Evolutionary conservation across 129 eudicot species (phyloP).

Genomic region (Escallonia rubra): DNA sequence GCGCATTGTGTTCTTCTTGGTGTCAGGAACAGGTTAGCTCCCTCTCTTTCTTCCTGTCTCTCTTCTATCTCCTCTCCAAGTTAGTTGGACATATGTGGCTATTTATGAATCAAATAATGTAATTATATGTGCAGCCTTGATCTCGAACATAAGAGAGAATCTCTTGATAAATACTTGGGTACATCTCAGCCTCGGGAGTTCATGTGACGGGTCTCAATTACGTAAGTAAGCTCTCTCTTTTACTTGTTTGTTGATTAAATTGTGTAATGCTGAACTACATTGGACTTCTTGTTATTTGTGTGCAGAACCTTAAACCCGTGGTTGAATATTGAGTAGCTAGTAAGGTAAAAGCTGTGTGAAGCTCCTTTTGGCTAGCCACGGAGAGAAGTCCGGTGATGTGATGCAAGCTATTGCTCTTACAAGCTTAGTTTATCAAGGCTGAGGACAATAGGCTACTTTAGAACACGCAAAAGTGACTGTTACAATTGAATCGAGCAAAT

Average conservation of each 20-base stretch:
- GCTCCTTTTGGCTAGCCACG: slow-evolving; percentile 1
- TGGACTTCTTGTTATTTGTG: neutral
- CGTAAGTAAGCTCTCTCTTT: neutral
- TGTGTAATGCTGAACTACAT: neutral
- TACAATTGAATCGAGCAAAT: neutral
- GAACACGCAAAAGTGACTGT: neutral
- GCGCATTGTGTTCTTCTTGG: slow-evolving; percentile 87
- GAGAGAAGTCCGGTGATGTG: slow-evolving; percentile 1
- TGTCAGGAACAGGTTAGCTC: slow-evolving; percentile 70
- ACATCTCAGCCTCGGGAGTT: slow-evolving; percentile 39
- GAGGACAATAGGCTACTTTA: neutral
- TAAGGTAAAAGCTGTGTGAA: neutral
- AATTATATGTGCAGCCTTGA: slow-evolving; percentile 66
- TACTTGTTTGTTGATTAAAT: neutral
- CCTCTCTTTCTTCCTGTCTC: slow-evolving; percentile 1
- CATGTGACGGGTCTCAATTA: slow-evolving; percentile 21
- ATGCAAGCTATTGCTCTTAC: slow-evolving; percentile 5
- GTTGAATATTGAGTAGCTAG: neutral
- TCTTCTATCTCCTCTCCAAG: too few relatives aligned
- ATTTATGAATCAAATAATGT: neutral
- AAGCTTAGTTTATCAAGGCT: neutral
- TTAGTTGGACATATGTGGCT: too few relatives aligned
- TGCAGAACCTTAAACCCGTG: neutral
- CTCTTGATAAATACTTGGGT: slow-evolving; percentile 77
- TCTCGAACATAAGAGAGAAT: slow-evolving; percentile 82